Percentiles rank a stretch among this genome's conserved stretches.
phyloP scores from a whole-genome alignment of 2,329 filamentous ascomycete species.

The Bisporella sp. region DNA sequence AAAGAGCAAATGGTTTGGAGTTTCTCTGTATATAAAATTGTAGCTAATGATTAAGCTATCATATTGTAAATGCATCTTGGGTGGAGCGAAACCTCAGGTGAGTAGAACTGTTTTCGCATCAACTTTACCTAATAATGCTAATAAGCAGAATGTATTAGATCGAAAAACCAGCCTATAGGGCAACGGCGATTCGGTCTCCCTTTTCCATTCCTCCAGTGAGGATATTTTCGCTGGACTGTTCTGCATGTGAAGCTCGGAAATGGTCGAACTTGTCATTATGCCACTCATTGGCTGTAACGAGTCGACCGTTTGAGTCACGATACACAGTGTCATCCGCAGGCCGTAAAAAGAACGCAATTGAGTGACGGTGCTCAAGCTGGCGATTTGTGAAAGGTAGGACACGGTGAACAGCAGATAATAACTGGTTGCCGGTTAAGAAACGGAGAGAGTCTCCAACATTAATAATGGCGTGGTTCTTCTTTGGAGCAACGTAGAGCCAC shows the following conservation, averaged over 20 bases:
- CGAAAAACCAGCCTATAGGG: too few species aligned
- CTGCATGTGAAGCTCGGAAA: slow-evolving; percentile 25
- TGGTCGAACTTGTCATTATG: slow-evolving; percentile 46
- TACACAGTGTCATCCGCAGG: slow-evolving; percentile 50
- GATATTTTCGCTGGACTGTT: too few species aligned
- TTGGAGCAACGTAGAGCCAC: slow-evolving; percentile 46
- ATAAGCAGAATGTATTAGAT: too few species aligned
- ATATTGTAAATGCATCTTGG: too few species aligned
- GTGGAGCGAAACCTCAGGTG: too few species aligned
- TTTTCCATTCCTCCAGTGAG: too few species aligned
- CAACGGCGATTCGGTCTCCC: too few species aligned
- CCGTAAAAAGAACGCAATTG: slow-evolving; percentile 51
- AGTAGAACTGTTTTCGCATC: too few species aligned
- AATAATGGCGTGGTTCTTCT: slow-evolving; percentile 42
- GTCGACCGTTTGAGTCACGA: slow-evolving; percentile 43
- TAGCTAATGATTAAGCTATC: too few species aligned
- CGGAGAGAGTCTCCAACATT: slow-evolving; percentile 51
- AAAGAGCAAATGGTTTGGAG: too few species aligned
- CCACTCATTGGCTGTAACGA: slow-evolving; percentile 44
- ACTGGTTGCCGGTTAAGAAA: slow-evolving; percentile 43
- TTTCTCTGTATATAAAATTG: too few species aligned
- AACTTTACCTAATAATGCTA: too few species aligned
- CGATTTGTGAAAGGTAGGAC: slow-evolving; percentile 41
- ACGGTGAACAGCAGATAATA: slow-evolving; percentile 49
- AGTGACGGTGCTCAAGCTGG: slow-evolving; percentile 46